Evolutionary conservation across 345 rosid species (phyloP).

Genomic region (Clausena lansium): DNA sequence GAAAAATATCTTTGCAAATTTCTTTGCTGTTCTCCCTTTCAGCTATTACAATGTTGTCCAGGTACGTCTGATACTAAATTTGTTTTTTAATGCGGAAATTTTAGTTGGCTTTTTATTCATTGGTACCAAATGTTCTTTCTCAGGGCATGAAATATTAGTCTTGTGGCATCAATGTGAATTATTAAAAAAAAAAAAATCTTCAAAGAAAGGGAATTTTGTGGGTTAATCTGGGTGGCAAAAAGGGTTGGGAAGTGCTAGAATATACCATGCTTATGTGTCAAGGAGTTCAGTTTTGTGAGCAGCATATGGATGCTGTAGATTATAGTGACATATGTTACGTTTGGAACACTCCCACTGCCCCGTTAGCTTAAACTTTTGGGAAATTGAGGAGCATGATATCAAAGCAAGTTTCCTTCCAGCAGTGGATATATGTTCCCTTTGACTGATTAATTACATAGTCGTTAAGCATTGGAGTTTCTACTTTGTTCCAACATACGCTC

Average conservation of each 20-base stretch:
- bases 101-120: neutral
- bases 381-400: neutral
- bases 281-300: no score
- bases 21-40: constrained; percentile 59
- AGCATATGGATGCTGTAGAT: neutral
- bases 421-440: neutral
- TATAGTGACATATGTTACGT: neutral
- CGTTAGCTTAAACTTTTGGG: neutral
- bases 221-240: neutral
- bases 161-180: neutral
- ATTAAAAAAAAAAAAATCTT: neutral
- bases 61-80: constrained; percentile 39
- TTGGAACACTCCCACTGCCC: no score
- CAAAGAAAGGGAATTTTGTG: neutral
- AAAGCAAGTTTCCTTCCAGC: neutral
- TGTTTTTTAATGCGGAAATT: neutral
- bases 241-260: neutral
- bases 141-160: neutral
- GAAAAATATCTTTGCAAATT: constrained; percentile 48
- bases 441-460: neutral
- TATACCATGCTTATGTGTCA: no score
- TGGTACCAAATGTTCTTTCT: neutral
- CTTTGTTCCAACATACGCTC: neutral
- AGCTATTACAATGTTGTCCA: constrained; percentile 48
- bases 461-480: neutral